phyloP scores from a whole-genome alignment of 2,329 filamentous ascomycete species.

The Nemania abortiva region DNA sequence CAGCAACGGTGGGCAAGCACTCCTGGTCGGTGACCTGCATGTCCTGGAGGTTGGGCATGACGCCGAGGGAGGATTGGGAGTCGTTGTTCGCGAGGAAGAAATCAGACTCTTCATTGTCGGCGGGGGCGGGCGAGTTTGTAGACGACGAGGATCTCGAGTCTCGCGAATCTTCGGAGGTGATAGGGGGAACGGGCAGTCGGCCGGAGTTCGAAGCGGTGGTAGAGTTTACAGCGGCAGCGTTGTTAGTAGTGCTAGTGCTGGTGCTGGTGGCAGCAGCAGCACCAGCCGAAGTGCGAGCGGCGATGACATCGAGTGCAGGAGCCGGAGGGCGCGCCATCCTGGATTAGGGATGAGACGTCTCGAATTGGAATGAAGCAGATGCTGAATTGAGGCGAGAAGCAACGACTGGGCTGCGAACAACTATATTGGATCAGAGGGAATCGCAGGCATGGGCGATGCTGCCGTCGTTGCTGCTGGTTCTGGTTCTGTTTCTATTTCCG shows the following conservation, averaged over 20 bases:
- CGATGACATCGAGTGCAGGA: constrained; percentile 51
- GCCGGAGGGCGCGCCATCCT: constrained; percentile 47
- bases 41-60: constrained; percentile 77
- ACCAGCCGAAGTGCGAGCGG: constrained; percentile 40
- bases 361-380: constrained; percentile 2
- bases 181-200: constrained; percentile 33
- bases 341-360: background rate
- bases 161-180: constrained; percentile 55
- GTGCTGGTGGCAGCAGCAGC: constrained; percentile 1
- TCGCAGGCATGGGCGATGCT: constrained; percentile 16
- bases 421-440: constrained; percentile 18
- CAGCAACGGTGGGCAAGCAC: constrained; percentile 82
- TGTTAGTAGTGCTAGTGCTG: constrained; percentile 20
- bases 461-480: background rate
- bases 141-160: constrained; percentile 74
- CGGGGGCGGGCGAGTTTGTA: constrained; percentile 79
- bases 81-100: constrained; percentile 92
- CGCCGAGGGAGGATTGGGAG: constrained; percentile 89
- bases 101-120: constrained; percentile 91
- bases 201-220: constrained; percentile 24
- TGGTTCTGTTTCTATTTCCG: too few relatives aligned
- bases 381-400: background rate
- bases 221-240: constrained; percentile 2
- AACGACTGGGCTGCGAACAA: constrained; percentile 9
- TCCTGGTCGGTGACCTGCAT: constrained; percentile 75